phyloP scores from a whole-genome alignment of 2,329 filamentous ascomycete species.

The Aspergillus sp. region DNA sequence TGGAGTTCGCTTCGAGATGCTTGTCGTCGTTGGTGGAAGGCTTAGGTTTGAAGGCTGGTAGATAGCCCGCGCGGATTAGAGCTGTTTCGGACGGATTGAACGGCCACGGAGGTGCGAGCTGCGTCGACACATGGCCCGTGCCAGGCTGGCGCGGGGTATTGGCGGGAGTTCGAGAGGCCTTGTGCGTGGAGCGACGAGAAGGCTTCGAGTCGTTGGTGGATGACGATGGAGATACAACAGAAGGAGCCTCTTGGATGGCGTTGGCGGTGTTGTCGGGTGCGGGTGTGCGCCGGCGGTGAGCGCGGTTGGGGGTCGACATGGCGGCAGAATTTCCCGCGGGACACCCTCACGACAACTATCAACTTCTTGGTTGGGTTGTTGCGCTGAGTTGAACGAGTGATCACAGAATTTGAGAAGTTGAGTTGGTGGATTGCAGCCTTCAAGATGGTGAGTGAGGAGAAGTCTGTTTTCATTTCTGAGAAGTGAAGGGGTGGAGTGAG shows the following conservation, averaged over 20 bases:
- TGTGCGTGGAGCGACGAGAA: constrained; percentile 1
- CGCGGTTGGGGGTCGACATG: constrained; percentile 5
- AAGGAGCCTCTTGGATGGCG: neutral
- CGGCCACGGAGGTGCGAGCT: constrained; percentile 19
- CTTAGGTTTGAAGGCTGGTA: constrained; percentile 17
- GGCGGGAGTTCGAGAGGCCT: neutral
- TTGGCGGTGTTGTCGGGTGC: neutral
- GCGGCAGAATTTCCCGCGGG: constrained; percentile 19
- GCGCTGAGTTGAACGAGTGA: neutral
- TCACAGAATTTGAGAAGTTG: too few relatives aligned
- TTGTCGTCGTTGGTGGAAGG: constrained; percentile 6
- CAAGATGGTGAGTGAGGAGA: constrained; percentile 30
- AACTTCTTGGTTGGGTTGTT: neutral
- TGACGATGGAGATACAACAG: neutral
- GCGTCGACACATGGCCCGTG: constrained; percentile 16
- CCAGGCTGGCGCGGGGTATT: constrained; percentile 6
- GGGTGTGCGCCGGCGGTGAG: neutral
- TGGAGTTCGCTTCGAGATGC: too few relatives aligned
- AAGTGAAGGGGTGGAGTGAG: neutral
- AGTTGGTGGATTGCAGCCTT: neutral
- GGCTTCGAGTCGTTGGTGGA: neutral
- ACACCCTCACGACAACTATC: neutral
- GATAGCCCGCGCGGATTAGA: constrained; percentile 23
- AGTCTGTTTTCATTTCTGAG: neutral
- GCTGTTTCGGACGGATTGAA: constrained; percentile 21